These are phyloP conservation scores for Aspergillus sergii DNA, from an alignment of 2,329 filamentous ascomycete genomes.

Conservation along the genomic window DNA sequence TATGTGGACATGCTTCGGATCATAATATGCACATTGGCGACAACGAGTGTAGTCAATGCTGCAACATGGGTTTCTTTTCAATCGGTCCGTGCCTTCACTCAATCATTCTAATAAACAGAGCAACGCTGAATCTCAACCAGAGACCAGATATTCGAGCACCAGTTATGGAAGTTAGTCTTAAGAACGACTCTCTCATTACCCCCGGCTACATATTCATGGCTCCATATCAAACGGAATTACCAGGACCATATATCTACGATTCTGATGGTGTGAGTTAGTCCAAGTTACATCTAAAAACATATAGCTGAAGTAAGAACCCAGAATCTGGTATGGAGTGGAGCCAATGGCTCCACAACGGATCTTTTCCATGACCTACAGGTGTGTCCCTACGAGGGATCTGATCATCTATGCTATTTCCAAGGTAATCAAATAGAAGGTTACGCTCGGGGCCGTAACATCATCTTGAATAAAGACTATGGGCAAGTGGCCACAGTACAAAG, in stretches of 20 bases:
- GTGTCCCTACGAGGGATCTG: constrained; percentile 50
- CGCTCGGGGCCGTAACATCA: constrained; percentile 54
- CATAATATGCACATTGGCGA: neutral
- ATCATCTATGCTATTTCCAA: constrained; percentile 56
- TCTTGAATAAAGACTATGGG: constrained; percentile 54
- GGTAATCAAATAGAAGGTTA: constrained; percentile 56
- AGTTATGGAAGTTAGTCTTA: neutral
- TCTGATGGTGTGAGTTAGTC: constrained; percentile 46
- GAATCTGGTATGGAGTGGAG: constrained; percentile 56
- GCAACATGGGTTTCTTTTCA: neutral
- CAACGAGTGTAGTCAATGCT: neutral
- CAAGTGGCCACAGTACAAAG: constrained; percentile 51
- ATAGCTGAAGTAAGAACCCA: constrained; percentile 13
- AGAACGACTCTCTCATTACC: constrained; percentile 22
- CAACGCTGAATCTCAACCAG: neutral
- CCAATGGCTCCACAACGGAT: constrained; percentile 51
- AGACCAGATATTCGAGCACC: neutral
- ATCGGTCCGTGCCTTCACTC: neutral
- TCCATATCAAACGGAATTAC: constrained; percentile 52
- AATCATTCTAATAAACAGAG: neutral
- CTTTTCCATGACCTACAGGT: constrained; percentile 53
- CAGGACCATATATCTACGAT: constrained; percentile 56
- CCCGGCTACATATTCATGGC: constrained; percentile 56
- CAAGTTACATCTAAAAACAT: neutral
- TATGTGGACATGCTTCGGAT: neutral